A percentile compares a stretch with the other conserved stretches of the same genome.
phyloP scores from a whole-genome alignment of 2,329 filamentous ascomycete genomes.

The Phyllosticta capitalensis region DNA sequence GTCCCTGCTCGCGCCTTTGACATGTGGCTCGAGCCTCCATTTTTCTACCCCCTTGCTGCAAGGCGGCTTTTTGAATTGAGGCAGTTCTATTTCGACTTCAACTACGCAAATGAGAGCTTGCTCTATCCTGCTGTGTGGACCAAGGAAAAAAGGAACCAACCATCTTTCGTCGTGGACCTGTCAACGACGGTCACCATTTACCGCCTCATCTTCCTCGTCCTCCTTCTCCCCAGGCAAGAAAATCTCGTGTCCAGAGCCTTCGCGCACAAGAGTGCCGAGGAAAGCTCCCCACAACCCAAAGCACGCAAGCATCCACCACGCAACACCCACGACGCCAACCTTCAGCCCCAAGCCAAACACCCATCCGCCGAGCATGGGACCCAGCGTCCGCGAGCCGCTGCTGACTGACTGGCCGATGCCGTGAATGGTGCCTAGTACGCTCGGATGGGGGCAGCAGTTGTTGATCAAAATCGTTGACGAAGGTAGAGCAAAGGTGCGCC shows the following conservation, averaged over 20 bases:
- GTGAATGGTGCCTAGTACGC: constrained; percentile 47
- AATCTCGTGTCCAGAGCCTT: constrained; percentile 57
- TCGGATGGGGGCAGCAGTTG: constrained; percentile 48
- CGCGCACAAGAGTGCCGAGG: constrained; percentile 47
- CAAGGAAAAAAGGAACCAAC: no score
- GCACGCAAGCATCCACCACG: constrained; percentile 47
- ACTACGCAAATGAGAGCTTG: no score
- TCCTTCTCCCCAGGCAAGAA: constrained; percentile 53
- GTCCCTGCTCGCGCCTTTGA: background rate
- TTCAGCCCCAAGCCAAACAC: constrained; percentile 51
- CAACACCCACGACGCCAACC: constrained; percentile 47
- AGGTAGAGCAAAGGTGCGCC: constrained; percentile 45
- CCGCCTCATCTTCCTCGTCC: constrained; percentile 21
- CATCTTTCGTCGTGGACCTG: background rate
- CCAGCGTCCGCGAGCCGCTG: constrained; percentile 50
- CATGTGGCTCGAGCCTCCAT: background rate
- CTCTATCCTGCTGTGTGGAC: no score
- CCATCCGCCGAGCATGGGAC: constrained; percentile 51
- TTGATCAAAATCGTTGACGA: constrained; percentile 51
- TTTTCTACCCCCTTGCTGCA: background rate
- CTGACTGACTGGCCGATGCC: constrained; percentile 51
- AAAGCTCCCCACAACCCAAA: constrained; percentile 42
- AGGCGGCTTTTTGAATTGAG: no score
- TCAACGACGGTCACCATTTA: background rate
- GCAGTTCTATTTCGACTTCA: no score